These are phyloP conservation scores for Zygosaccharomyces pseudobailii DNA, from an alignment of 1,139 yeast genomes.

Conservation along the genomic window DNA sequence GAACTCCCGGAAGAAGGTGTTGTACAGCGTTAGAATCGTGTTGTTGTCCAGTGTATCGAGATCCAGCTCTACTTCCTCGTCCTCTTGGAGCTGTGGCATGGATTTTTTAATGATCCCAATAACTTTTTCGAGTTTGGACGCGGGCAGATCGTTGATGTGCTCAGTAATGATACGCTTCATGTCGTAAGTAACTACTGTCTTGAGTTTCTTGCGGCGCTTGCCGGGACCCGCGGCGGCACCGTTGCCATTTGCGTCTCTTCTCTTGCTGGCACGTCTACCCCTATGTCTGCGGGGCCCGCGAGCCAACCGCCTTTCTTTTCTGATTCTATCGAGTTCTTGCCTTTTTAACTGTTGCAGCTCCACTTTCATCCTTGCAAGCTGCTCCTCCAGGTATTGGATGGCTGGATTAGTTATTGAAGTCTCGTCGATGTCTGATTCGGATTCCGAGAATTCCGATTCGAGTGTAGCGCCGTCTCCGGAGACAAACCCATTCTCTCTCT, in stretches of 20 bases:
- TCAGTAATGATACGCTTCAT: constrained; percentile 95
- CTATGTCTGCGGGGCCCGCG: constrained; percentile 28
- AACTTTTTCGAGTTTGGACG: constrained; percentile 77
- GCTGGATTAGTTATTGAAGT: constrained; percentile 77
- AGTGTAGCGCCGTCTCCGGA: constrained; percentile 27
- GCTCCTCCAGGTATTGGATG: constrained; percentile 81
- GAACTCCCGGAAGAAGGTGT: constrained; percentile 40
- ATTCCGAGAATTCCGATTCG: constrained; percentile 37
- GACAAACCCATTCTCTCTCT: constrained; percentile 9
- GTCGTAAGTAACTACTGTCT: constrained; percentile 71
- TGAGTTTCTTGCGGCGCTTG: constrained; percentile 30
- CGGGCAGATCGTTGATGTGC: constrained; percentile 68
- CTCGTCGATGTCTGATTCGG: constrained; percentile 67
- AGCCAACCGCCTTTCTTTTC: constrained; percentile 39
- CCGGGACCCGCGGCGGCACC: constrained; percentile 7
- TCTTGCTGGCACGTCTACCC: constrained; percentile 9
- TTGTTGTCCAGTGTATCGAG: constrained; percentile 88
- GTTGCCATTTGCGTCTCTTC: constrained; percentile 1
- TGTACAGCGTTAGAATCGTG: constrained; percentile 78
- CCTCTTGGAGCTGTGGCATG: constrained; percentile 69
- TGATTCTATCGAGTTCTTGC: constrained; percentile 59
- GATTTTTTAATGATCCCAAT: constrained; percentile 82
- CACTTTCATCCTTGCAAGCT: constrained; percentile 75
- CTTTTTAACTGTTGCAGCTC: constrained; percentile 79
- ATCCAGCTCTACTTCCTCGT: constrained; percentile 87